A percentile compares a stretch with the other conserved stretches of the same genome.
phyloP scores from a whole-genome alignment of 495 filamentous ascomycete species.

The Acidiella bohemica region DNA sequence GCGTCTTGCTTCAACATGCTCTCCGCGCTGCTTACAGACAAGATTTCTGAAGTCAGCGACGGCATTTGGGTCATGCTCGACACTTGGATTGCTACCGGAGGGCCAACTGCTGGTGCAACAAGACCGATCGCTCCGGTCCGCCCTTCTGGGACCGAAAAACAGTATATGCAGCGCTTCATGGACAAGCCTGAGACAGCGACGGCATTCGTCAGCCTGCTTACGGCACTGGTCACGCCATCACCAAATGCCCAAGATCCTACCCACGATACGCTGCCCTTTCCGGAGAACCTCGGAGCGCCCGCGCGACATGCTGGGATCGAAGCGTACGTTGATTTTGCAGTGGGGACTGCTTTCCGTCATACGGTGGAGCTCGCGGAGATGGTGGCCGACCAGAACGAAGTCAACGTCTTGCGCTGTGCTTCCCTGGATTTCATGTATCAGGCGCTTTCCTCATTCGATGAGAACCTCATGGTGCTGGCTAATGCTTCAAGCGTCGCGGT shows the following conservation, averaged over 20 bases:
- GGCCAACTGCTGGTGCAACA: conserved; percentile 6
- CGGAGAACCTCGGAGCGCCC: conserved; percentile 63
- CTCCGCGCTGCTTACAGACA: conserved; percentile 52
- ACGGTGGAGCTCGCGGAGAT: conserved; percentile 41
- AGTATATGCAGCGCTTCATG: conserved; percentile 14
- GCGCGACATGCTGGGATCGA: conserved; percentile 79
- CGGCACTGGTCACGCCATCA: conserved; percentile 50
- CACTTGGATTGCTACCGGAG: conserved; percentile 44
- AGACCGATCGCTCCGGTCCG: neutral
- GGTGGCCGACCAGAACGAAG: conserved; percentile 41
- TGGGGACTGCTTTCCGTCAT: conserved; percentile 55
- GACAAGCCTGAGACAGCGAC: conserved; percentile 42
- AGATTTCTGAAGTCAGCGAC: conserved; percentile 43
- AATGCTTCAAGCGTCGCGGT: conserved; percentile 58
- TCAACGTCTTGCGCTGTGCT: conserved; percentile 54
- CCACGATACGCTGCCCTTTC: conserved; percentile 68
- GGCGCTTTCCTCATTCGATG: conserved; percentile 76
- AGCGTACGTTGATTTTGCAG: conserved; percentile 75
- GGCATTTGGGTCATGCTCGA: conserved; percentile 61
- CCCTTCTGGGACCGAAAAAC: neutral
- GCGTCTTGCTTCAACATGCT: conserved; percentile 62
- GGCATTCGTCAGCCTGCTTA: conserved; percentile 63
- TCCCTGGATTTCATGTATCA: conserved; percentile 66
- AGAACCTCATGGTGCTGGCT: conserved; percentile 71
- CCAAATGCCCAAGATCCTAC: conserved; percentile 39